Percentiles rank a stretch among this genome's conserved stretches.
Conservation (phyloP, 805 yeast genomes). For the Ogataea ganodermae region DNA sequence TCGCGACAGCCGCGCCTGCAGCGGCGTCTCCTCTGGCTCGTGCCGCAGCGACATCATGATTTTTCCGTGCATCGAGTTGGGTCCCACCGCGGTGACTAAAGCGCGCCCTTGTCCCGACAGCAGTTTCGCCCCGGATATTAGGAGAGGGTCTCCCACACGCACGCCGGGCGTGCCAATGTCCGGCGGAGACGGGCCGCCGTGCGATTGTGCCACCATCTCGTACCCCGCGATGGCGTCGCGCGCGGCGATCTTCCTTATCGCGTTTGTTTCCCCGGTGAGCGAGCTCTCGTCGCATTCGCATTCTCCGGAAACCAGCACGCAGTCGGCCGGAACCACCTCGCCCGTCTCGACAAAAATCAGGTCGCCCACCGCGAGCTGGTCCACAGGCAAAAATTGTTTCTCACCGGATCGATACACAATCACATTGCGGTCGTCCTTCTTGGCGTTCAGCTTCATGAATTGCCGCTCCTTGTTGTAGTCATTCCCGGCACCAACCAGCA, state of each 20-base stretch:
- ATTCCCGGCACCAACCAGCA: constrained; percentile 90
- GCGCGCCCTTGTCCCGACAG: constrained; percentile 86
- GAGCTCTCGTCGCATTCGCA: constrained; percentile 91
- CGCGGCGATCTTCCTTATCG: constrained; percentile 70
- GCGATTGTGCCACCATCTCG: constrained; percentile 25
- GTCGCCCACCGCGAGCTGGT: constrained; percentile 85
- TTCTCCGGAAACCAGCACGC: constrained; percentile 68
- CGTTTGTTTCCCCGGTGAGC: constrained; percentile 90
- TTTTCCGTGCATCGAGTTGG: constrained; percentile 85
- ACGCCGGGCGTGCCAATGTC: constrained; percentile 41
- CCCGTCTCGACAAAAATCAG: constrained; percentile 84
- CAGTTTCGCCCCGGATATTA: constrained; percentile 89
- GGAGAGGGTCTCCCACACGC: constrained; percentile 69
- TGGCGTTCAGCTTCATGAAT: constrained; percentile 81
- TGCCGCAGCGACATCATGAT: constrained; percentile 79
- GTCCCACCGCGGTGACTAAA: constrained; percentile 88
- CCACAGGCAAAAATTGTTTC: constrained; percentile 67
- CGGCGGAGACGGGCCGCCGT: constrained; percentile 7
- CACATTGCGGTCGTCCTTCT: constrained; percentile 81
- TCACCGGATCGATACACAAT: constrained; percentile 74
- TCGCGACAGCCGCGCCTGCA: constrained; percentile 76
- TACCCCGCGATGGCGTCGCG: constrained; percentile 39
- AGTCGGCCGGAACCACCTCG: constrained; percentile 90
- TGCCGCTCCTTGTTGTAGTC: constrained; percentile 96
- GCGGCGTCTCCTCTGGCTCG: constrained; percentile 84